Base-by-base conservation (phyloP, 805 yeast genomes). In the Candida michaelii region DNA sequence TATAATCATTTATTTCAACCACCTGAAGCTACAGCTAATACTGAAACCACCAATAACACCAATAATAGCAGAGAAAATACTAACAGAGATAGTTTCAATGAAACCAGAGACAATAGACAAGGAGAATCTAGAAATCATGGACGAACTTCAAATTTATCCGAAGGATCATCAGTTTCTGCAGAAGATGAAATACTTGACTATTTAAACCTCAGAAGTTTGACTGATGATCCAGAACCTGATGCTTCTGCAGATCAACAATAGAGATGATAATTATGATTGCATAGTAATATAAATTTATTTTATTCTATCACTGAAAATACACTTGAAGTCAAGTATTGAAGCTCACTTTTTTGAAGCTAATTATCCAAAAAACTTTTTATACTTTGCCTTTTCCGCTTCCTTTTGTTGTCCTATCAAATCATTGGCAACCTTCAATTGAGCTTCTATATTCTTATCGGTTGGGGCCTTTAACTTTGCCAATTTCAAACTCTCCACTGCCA, bases 281-380 rank as follows among this genome's bases (percentile, higher is more conserved):
- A 37, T 37, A 23, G 8, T 25, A 38, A 30, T 19, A 38, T 38
- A 32, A 25, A 23, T 15, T 17, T 13, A 25, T 25, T 25, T 11
- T n/a, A n/a, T n/a, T n/a, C n/a, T n/a, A n/a, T n/a, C n/a, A n/a
- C n/a, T n/a, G n/a, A n/a, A n/a, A n/a, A n/a, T n/a, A n/a, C n/a
- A n/a, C n/a, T n/a, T n/a, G n/a, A n/a, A n/a, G n/a, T n/a, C n/a
- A n/a, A n/a, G n/a, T n/a, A n/a, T n/a, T n/a, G n/a, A n/a, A n/a
- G n/a, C n/a, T n/a, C n/a, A n/a, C n/a, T n/a, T n/a, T n/a, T n/a
- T n/a, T n/a, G n/a, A n/a, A n/a, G n/a, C n/a, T n/a, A 25, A 7
- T 15, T 49, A 66, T 8, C 42, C 60, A 53, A 85, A 85, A 57
- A 85, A 85, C 56, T 80, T 83, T 13, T 88, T 74, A 48, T 79